A percentile compares a stretch with the other conserved stretches of the same genome.
phyloP scores from a whole-genome alignment of 1,284 basidiomycete species.

The Marasmius fiardii region DNA sequence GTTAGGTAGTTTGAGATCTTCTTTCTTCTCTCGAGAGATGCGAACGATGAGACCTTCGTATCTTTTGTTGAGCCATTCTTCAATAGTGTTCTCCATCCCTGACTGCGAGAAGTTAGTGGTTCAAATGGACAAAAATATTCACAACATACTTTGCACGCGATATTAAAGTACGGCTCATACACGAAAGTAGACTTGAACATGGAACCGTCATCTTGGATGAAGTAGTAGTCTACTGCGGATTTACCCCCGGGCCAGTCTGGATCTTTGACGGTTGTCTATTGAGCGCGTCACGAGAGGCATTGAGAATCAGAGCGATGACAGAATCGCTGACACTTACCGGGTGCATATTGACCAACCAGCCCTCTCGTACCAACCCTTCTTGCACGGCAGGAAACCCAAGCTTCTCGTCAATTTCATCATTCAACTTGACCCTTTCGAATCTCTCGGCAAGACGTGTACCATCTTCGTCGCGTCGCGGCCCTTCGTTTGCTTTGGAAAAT shows the following conservation, averaged over 20 bases:
- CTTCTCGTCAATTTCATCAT: constrained; percentile 91
- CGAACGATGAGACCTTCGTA: constrained; percentile 86
- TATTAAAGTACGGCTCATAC: constrained; percentile 94
- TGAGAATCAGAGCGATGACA: constrained; percentile 1
- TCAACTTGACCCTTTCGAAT: constrained; percentile 74
- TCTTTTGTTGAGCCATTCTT: constrained; percentile 95
- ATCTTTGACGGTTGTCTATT: constrained; percentile 82
- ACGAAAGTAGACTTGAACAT: constrained; percentile 95
- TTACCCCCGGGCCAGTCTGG: constrained; percentile 77
- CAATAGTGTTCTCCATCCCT: constrained; percentile 87
- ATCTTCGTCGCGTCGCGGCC: constrained; percentile 78
- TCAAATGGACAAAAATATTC: not conserved
- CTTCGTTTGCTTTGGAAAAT: constrained; percentile 41
- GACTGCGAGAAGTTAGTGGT: constrained; percentile 40
- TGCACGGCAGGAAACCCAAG: constrained; percentile 84
- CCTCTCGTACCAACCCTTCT: constrained; percentile 71
- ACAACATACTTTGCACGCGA: constrained; percentile 79
- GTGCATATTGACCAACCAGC: constrained; percentile 99
- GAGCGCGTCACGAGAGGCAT: constrained; percentile 1
- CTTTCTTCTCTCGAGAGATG: constrained; percentile 82
- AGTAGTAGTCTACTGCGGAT: constrained; percentile 95
- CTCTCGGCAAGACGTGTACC: constrained; percentile 79
- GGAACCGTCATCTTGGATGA: constrained; percentile 94
- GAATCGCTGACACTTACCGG: constrained; percentile 55
- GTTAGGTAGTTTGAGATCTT: constrained; percentile 95